Base-by-base conservation (phyloP, 345 rosid genomes). In the Eucalyptus paniculata region DNA sequence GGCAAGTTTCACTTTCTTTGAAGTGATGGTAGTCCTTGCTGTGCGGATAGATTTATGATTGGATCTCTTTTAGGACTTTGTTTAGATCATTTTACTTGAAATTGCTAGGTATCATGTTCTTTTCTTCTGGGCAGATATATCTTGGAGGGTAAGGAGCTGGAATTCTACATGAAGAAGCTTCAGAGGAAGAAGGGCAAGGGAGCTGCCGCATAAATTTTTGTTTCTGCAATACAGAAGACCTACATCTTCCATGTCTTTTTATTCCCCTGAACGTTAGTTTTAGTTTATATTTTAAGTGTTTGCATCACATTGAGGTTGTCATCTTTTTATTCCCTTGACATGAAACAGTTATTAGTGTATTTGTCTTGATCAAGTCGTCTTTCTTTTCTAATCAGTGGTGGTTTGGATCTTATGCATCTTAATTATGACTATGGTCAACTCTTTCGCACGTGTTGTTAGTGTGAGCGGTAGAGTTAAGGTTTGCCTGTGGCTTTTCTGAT, bases 101-200 rank as follows among this genome's bases (percentile, higher is more conserved):
- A 40, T 34, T 34, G 65, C 28, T 40, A 18, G 62, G 30, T 37
- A 6, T 87, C 62, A 32, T 37, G 42, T 87, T 8, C 69, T 87
- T 10, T 87, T 87, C 47, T 37, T 87, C 45, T 87, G 28, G 47
- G 67, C 88, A 69, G 82, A 30, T 93, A 93, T 69, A 93, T 93
- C 56, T 88, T 93, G 93, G 94, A 93, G 87, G 94, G 94, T 69
- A 93, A 90, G 67, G 94, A 93, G 89, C 89, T 93, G 83, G 94
- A 93, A 86, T 93, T 93, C 80, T 93, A 93, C 90, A 91, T 90
- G 92, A 93, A 92, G 93, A 93, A 93, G 90, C 30, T 93, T 69
- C 94, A 93, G 92, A 93, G 86, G 94, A 93, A 93, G 92, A 93
- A 93, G 91, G 94, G 94, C 88, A 93, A 90, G 90, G 94, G 94